Evolutionary conservation across 768 basidiomycete genomes (phyloP).

Genomic region (Suillus paluster): DNA sequence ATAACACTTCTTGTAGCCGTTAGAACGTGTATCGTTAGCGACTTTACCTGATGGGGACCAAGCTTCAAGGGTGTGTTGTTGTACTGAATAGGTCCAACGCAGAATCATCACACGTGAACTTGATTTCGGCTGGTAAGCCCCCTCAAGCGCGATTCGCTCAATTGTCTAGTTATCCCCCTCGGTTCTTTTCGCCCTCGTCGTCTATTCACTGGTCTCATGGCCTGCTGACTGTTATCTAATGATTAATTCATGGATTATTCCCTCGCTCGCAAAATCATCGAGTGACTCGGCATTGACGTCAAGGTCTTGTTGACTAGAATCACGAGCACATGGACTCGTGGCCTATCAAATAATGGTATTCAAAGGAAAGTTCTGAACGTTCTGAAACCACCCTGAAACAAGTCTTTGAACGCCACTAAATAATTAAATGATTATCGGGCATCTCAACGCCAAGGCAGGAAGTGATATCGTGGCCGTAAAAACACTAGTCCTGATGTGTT

Average conservation of each 20-base stretch:
- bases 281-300: not conserved
- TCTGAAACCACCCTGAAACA: too few species aligned
- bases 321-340: not conserved
- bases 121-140: conserved; percentile 1
- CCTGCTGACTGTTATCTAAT: not conserved
- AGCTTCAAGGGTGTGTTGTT: not conserved
- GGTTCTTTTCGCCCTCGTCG: not conserved
- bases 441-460: not conserved
- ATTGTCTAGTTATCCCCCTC: not conserved
- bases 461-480: not conserved
- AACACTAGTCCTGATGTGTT: too few species aligned
- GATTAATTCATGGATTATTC: not conserved
- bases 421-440: too few species aligned
- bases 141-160: not conserved
- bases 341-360: not conserved
- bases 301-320: not conserved
- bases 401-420: too few species aligned
- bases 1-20: not conserved
- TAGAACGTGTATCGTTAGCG: not conserved
- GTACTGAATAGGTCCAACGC: not conserved
- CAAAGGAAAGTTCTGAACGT: too few species aligned
- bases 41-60: conserved; percentile 1
- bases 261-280: not conserved
- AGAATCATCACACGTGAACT: not conserved
- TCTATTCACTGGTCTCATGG: not conserved